Base-by-base conservation (phyloP, 139 green algal genomes). In the Zygnema cylindricum region DNA sequence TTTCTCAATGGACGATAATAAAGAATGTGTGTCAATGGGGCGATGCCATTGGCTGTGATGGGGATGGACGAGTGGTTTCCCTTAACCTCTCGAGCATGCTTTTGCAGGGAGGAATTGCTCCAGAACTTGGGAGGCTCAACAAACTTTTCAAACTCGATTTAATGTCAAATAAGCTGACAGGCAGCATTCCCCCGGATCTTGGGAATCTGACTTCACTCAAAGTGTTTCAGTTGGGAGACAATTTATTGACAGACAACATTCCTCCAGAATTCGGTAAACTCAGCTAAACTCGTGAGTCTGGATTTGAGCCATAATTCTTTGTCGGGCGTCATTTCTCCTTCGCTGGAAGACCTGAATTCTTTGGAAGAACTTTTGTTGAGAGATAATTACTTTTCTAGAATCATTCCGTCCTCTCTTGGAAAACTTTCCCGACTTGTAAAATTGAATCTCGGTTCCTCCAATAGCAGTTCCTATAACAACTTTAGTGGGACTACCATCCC, bases 381-480 rank as follows among this genome's bases (percentile, higher is more conserved):
- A 2, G 73, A 85, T 33, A 89, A 89, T 69, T 57, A 25, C 22
- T 39, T 89, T 25, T 49, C 57, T 41, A 32, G 69, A 35, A 22
- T 35, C 23, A 86, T 89, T 38, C 84, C 84, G 38, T 39, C 84
- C 1, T 63, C 69, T 63, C 84, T 89, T 42, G 84, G 84, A 63
- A 43, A 86, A 32, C 78, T 86, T 30, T 38, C 1, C 40, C 41
- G 77, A 1, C 78, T 86, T 16, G 7, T 77, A 33, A n/a, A 63
- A 35, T 41, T 86, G 39, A 41, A 86, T 32, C 2, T 86, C 7
- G 81, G 82, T 41, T 54, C 32, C 33, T 25, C 7, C 49, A 16
- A 63, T 7, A 16, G 16, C 49, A 63, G 49, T 63, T 63, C 49
- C 7, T 63, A 63, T 16, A 87, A 87, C 82, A 41, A 33, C 63